These are phyloP conservation scores for Neurospora sp. DNA, from an alignment of 495 filamentous ascomycete species.

Conservation along the genomic window DNA sequence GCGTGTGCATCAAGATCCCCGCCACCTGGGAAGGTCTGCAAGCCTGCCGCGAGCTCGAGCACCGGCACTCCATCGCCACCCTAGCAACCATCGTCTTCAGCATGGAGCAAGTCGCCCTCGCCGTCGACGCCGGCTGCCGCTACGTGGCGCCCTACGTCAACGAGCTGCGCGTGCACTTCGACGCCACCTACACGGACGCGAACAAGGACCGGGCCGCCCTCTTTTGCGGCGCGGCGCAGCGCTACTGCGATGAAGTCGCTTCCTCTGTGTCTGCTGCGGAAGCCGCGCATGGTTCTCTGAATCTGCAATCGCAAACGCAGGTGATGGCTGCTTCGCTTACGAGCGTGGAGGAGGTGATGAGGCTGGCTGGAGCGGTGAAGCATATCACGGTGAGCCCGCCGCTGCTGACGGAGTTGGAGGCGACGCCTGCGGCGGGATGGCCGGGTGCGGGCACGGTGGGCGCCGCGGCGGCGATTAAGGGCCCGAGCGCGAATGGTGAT, in stretches of 20 bases:
- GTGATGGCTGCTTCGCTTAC: constrained; percentile 50
- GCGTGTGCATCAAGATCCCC: constrained; percentile 54
- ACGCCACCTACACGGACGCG: constrained; percentile 36
- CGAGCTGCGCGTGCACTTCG: constrained; percentile 53
- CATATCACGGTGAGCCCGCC: constrained; percentile 48
- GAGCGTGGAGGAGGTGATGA: constrained; percentile 44
- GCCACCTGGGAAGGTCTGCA: constrained; percentile 55
- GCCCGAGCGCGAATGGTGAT: constrained; percentile 32
- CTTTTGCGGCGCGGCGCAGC: constrained; percentile 43
- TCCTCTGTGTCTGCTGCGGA: neutral
- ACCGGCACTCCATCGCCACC: constrained; percentile 37
- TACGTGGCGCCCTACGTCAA: constrained; percentile 58
- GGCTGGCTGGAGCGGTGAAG: constrained; percentile 42
- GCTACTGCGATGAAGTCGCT: constrained; percentile 34
- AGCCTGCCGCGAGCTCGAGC: constrained; percentile 49
- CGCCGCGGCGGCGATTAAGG: constrained; percentile 15
- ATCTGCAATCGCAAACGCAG: constrained; percentile 29
- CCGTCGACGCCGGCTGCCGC: constrained; percentile 44
- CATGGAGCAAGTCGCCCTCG: constrained; percentile 46
- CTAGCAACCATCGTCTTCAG: constrained; percentile 55
- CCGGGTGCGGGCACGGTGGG: constrained; percentile 11
- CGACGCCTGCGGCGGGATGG: constrained; percentile 21
- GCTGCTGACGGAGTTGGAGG: constrained; percentile 37
- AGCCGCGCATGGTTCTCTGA: neutral
- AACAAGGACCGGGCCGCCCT: constrained; percentile 31